phyloP scores from a whole-genome alignment of 371 early-diverging fungal species.

The Dinochytrium kinnereticum region DNA sequence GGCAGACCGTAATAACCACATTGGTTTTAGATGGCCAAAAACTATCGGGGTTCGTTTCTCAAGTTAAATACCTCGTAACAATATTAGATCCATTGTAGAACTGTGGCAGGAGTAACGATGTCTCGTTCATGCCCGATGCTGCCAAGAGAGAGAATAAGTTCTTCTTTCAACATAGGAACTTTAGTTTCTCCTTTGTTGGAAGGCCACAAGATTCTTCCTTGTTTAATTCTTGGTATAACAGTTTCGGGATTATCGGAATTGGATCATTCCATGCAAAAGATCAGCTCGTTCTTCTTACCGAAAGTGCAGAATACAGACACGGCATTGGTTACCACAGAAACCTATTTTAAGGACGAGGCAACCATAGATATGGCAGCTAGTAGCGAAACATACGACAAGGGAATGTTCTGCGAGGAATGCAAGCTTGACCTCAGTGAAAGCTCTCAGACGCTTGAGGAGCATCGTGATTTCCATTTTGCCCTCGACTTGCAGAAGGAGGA shows the following conservation, averaged over 20 bases:
- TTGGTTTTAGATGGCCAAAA: constrained; percentile 57
- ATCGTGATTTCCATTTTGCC: constrained; percentile 59
- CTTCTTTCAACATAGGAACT: constrained; percentile 7
- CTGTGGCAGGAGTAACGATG: background rate
- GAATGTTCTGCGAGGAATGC: background rate
- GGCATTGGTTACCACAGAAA: too few relatives aligned
- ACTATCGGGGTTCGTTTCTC: constrained; percentile 43
- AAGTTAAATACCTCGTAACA: background rate
- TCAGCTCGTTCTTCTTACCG: background rate
- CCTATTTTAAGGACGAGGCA: background rate
- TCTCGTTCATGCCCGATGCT: constrained; percentile 16
- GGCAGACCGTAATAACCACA: background rate
- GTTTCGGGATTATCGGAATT: background rate
- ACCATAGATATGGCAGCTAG: background rate
- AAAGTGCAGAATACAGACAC: too few relatives aligned
- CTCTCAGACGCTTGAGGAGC: constrained; percentile 55
- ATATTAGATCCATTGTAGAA: background rate
- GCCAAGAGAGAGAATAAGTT: background rate
- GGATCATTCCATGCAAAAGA: background rate
- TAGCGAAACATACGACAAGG: background rate
- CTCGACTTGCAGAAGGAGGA: constrained; percentile 50
- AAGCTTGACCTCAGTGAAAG: constrained; percentile 30
- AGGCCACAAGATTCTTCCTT: constrained; percentile 1
- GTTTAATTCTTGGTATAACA: background rate
- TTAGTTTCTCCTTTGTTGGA: constrained; percentile 10